Percentiles rank a stretch among this genome's conserved stretches.
These are phyloP conservation scores for Aspergillus versicolor DNA, from an alignment of 2,329 filamentous ascomycete genomes.

Conservation along the genomic window DNA sequence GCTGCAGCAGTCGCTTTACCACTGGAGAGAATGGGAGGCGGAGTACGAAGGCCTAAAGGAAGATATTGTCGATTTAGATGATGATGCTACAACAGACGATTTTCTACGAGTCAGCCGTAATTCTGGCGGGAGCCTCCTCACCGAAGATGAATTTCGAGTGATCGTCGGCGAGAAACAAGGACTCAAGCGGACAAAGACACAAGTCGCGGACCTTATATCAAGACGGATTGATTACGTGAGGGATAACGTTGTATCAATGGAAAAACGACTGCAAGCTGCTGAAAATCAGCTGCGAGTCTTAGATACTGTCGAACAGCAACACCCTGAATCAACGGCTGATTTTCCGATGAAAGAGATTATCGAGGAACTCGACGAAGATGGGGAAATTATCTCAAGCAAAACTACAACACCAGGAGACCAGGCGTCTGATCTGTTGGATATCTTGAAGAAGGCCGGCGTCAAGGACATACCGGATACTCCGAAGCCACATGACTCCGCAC, in stretches of 20 bases:
- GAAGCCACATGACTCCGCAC: constrained; percentile 11
- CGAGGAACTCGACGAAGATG: constrained; percentile 88
- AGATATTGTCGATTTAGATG: constrained; percentile 63
- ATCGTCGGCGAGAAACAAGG: constrained; percentile 49
- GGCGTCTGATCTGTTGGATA: constrained; percentile 67
- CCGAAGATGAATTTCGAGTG: constrained; percentile 54
- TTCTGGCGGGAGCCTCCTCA: constrained; percentile 45
- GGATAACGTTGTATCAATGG: constrained; percentile 72
- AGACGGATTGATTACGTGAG: constrained; percentile 86
- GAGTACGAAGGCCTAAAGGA: constrained; percentile 90
- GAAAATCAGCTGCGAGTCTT: constrained; percentile 67
- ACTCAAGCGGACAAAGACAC: constrained; percentile 54
- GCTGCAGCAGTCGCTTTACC: constrained; percentile 71
- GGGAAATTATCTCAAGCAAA: constrained; percentile 71
- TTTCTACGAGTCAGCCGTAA: constrained; percentile 51
- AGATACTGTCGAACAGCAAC: constrained; percentile 59
- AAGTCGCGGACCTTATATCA: constrained; percentile 67
- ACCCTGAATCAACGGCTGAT: constrained; percentile 61
- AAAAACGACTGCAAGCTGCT: constrained; percentile 67
- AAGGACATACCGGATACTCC: constrained; percentile 44
- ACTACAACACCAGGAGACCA: constrained; percentile 67
- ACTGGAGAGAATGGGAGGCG: constrained; percentile 88
- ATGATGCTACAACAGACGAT: constrained; percentile 51
- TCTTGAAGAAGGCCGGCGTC: constrained; percentile 74
- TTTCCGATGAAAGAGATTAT: constrained; percentile 85